Conservation (phyloP, 73 alveolate genomes). For the Effrenium voratum region DNA sequence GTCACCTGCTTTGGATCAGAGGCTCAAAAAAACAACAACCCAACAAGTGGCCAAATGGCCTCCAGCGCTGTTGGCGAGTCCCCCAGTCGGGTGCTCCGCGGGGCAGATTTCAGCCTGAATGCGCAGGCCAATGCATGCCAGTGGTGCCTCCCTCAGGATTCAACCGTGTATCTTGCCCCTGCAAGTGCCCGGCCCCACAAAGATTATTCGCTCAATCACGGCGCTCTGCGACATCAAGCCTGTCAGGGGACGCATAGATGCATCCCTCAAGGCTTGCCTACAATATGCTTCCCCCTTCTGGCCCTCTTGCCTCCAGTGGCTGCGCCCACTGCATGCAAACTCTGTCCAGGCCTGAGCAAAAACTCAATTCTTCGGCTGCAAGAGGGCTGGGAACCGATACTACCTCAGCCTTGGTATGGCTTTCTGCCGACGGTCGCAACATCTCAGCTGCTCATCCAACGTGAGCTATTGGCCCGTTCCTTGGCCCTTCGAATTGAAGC, state of each 20-base stretch:
- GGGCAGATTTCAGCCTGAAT: conserved; percentile 39
- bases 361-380: not conserved
- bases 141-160: not conserved
- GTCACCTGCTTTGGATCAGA: no score
- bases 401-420: not conserved
- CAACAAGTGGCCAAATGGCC: no score
- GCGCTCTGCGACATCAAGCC: conserved; percentile 48
- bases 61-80: no score
- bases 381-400: not conserved
- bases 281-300: no score
- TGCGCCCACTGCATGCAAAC: conserved; percentile 40
- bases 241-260: not conserved
- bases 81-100: conserved; percentile 6
- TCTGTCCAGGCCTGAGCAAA: conserved; percentile 51
- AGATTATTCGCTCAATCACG: conserved; percentile 54
- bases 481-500: no score
- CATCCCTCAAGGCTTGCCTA: not conserved
- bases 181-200: conserved; percentile 27
- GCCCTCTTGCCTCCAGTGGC: conserved; percentile 18
- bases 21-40: no score
- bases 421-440: not conserved
- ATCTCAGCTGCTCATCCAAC: conserved; percentile 49
- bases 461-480: no score
- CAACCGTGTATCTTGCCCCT: not conserved
- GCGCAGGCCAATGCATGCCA: not conserved